A percentile compares a stretch with the other conserved stretches of the same genome.
These are phyloP conservation scores for Colletotrichum musae DNA, from an alignment of 2,329 filamentous ascomycete species.

Conservation along the genomic window DNA sequence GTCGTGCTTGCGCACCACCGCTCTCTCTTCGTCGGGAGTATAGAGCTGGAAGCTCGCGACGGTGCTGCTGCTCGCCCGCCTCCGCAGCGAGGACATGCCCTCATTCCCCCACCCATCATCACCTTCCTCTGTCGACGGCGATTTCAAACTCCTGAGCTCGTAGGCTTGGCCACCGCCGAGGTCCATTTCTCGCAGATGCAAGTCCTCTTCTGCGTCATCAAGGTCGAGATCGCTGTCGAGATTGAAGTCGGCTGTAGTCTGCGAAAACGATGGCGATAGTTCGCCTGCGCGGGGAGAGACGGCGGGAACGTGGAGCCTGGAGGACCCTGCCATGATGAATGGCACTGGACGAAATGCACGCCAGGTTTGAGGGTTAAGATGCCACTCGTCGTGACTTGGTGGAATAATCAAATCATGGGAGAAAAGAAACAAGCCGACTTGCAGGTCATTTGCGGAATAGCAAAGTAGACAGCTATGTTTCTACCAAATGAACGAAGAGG, in stretches of 20 bases:
- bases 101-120: constrained; percentile 50
- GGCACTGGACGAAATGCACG: constrained; percentile 3
- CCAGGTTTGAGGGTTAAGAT: not conserved
- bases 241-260: constrained; percentile 55
- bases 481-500: constrained; percentile 2
- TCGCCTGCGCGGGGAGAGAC: constrained; percentile 39
- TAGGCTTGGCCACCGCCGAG: constrained; percentile 50
- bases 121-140: constrained; percentile 42
- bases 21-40: constrained; percentile 78
- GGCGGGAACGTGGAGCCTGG: constrained; percentile 7
- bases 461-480: constrained; percentile 2
- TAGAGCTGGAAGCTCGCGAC: constrained; percentile 59
- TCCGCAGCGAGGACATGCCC: constrained; percentile 19
- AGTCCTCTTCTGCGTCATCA: constrained; percentile 43
- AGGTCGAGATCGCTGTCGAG: constrained; percentile 52
- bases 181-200: constrained; percentile 47
- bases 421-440: constrained; percentile 4
- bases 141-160: constrained; percentile 47
- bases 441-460: not conserved
- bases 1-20: constrained; percentile 83
- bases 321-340: constrained; percentile 26
- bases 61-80: constrained; percentile 50
- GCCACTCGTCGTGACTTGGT: not conserved
- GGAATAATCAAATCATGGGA: constrained; percentile 16
- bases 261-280: constrained; percentile 55